Conservation (phyloP, 345 rosid genomes). For the Orychophragmus violaceus region DNA sequence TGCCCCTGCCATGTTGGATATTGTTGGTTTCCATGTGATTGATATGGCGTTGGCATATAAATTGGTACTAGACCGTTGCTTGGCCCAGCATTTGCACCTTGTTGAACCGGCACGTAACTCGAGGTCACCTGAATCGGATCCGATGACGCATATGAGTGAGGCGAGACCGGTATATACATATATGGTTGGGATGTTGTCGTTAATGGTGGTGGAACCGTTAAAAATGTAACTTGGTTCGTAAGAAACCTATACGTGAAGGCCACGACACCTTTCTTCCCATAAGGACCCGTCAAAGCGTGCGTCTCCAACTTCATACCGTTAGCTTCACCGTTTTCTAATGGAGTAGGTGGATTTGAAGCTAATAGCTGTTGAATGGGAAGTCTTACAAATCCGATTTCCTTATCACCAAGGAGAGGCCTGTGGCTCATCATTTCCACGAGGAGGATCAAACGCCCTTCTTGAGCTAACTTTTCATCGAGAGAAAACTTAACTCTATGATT, state of each 20-base stretch:
- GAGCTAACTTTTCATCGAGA: constrained; percentile 38
- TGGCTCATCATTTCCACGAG: constrained; percentile 51
- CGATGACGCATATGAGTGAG: background rate
- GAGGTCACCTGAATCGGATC: background rate
- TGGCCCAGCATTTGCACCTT: background rate
- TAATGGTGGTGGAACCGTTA: background rate
- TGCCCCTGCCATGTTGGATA: background rate
- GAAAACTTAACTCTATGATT: constrained; percentile 48
- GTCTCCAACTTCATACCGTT: constrained; percentile 38
- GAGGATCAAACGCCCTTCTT: constrained; percentile 42
- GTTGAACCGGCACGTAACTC: background rate
- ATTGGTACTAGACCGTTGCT: constrained; percentile 15
- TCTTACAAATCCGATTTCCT: constrained; percentile 52
- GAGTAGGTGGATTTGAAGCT: constrained; percentile 19
- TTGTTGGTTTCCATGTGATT: constrained; percentile 15
- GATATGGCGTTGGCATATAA: constrained; percentile 18
- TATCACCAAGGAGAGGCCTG: constrained; percentile 51
- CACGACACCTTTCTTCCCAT: constrained; percentile 59
- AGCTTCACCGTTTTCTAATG: background rate
- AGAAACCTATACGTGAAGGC: constrained; percentile 54
- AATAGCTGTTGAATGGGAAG: constrained; percentile 58
- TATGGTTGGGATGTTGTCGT: background rate
- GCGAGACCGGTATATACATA: constrained; percentile 16
- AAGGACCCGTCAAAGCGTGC: constrained; percentile 38
- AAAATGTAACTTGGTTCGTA: background rate